Percentiles rank a stretch among this genome's conserved stretches.
Evolutionary conservation across 2,329 filamentous ascomycete species (phyloP).

Genomic region (Colletotrichum falcatum): DNA sequence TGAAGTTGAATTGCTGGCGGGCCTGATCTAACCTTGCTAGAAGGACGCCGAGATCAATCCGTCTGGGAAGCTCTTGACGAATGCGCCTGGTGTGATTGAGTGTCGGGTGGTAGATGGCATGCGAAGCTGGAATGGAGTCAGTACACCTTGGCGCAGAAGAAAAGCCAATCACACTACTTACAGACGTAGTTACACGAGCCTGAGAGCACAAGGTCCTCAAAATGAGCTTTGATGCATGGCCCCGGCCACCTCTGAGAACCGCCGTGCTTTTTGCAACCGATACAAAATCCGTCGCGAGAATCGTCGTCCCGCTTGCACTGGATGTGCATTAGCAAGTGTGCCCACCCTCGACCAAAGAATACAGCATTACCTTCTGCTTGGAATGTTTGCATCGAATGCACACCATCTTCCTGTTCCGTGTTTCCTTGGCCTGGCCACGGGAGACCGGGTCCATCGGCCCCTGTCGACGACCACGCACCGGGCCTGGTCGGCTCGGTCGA

Average conservation of each 20-base stretch:
- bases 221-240: constrained; percentile 56
- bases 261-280: constrained; percentile 31
- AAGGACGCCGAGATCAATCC: constrained; percentile 53
- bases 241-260: constrained; percentile 34
- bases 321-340: not conserved
- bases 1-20: constrained; percentile 56
- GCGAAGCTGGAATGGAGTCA: constrained; percentile 50
- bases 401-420: constrained; percentile 38
- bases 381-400: constrained; percentile 41
- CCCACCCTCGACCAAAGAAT: accelerated
- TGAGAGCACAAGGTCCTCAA: constrained; percentile 56
- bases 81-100: constrained; percentile 50
- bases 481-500: not conserved
- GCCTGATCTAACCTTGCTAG: constrained; percentile 52
- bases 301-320: constrained; percentile 33
- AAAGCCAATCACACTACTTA: constrained; percentile 42
- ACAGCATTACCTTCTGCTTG: constrained; percentile 26
- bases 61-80: constrained; percentile 54
- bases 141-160: not conserved
- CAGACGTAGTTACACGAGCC: constrained; percentile 60
- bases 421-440: constrained; percentile 35
- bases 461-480: constrained; percentile 31
- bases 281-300: constrained; percentile 24
- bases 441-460: constrained; percentile 34
- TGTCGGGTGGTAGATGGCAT: constrained; percentile 55